phyloP scores from a whole-genome alignment of 2,329 filamentous ascomycete genomes.

The Exophiala oligosperma region DNA sequence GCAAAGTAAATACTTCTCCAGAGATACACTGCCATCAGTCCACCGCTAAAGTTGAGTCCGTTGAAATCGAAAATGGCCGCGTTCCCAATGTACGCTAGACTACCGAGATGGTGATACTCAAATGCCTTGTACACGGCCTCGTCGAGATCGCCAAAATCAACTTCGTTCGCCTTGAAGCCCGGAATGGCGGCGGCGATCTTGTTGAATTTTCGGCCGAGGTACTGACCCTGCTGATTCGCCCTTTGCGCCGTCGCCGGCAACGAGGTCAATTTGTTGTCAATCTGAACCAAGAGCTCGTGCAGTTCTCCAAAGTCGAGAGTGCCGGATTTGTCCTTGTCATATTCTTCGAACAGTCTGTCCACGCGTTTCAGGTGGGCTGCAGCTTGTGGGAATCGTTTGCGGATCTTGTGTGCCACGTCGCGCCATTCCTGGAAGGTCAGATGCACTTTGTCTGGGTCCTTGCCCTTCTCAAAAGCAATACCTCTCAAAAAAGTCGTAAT shows the following conservation, averaged over 20 bases:
- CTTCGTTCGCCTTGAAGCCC: constrained; percentile 74
- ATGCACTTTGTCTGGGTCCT: constrained; percentile 83
- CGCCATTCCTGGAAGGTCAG: constrained; percentile 89
- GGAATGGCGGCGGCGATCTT: constrained; percentile 77
- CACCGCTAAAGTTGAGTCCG: constrained; percentile 76
- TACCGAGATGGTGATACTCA: constrained; percentile 89
- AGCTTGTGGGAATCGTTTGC: constrained; percentile 88
- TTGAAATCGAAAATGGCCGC: constrained; percentile 93
- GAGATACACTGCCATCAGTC: constrained; percentile 88
- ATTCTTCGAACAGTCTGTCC: constrained; percentile 86
- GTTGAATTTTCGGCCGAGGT: constrained; percentile 92
- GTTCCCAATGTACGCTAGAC: constrained; percentile 92
- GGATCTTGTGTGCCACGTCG: constrained; percentile 76
- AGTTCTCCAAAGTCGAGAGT: constrained; percentile 94
- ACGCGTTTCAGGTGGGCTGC: constrained; percentile 81
- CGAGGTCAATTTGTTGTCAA: constrained; percentile 91
- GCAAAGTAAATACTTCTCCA: constrained; percentile 98
- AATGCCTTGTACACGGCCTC: constrained; percentile 92
- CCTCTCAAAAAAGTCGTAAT: constrained; percentile 86
- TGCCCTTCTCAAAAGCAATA: constrained; percentile 87
- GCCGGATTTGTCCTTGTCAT: constrained; percentile 89
- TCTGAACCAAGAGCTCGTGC: constrained; percentile 81
- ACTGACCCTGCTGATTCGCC: constrained; percentile 92
- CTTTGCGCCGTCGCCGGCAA: constrained; percentile 94
- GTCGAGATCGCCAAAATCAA: constrained; percentile 86